phyloP scores from a whole-genome alignment of 371 early-diverging fungal genomes.

The Actinomortierella wolfii region DNA sequence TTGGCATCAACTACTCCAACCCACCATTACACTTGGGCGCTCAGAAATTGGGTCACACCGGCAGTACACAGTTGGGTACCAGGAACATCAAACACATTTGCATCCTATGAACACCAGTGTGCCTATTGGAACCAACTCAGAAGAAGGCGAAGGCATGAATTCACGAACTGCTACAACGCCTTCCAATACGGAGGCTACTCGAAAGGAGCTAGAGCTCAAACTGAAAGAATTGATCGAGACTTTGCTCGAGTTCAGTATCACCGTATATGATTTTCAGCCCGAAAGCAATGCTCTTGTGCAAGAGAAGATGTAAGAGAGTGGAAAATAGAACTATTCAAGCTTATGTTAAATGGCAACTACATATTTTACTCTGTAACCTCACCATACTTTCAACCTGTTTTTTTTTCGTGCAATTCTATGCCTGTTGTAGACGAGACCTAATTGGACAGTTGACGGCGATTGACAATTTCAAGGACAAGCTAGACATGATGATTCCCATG shows the following conservation, averaged over 20 bases:
- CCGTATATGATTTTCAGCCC: conserved; percentile 75
- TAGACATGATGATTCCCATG: conserved; percentile 66
- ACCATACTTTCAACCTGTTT: not conserved
- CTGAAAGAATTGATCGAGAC: conserved; percentile 63
- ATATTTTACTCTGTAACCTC: not conserved
- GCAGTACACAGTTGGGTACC: too few species aligned
- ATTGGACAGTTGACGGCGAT: conserved; percentile 62
- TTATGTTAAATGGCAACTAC: not conserved
- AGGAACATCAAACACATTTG: too few species aligned
- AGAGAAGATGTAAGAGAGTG: conserved; percentile 62
- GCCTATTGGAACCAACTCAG: too few species aligned
- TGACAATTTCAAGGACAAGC: conserved; percentile 62
- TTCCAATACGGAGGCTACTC: conserved; percentile 19
- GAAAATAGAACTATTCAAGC: not conserved
- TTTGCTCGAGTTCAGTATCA: conserved; percentile 67
- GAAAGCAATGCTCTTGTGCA: conserved; percentile 65
- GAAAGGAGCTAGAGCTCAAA: conserved; percentile 58
- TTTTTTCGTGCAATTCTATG: not conserved
- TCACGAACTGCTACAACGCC: too few species aligned
- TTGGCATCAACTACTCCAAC: too few species aligned
- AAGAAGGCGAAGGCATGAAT: too few species aligned
- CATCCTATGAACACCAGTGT: too few species aligned
- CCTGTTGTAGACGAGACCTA: conserved; percentile 58
- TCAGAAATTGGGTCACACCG: too few species aligned
- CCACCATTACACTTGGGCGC: too few species aligned